Conservation (phyloP, 257 asterid genomes). For the Paulownia fortunei region DNA sequence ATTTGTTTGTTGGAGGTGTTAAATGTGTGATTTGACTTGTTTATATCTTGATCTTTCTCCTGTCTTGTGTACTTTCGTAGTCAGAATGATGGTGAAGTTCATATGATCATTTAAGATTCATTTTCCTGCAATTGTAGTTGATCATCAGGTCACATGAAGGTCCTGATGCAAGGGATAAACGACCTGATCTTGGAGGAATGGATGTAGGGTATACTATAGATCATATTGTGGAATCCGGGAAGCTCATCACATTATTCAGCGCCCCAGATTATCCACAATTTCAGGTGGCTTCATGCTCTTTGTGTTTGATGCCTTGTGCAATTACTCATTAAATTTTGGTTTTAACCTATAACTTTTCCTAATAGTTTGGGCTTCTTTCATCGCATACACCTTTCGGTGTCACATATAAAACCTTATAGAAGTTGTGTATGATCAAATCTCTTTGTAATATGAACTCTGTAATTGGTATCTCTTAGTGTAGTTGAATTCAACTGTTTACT, state of each 20-base stretch:
- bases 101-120: constrained; percentile 31
- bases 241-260: constrained; percentile 88
- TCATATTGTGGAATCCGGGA: constrained; percentile 86
- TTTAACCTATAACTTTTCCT: not conserved
- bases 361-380: not conserved
- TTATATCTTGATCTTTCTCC: constrained; percentile 3
- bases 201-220: constrained; percentile 86
- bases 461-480: not conserved
- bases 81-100: constrained; percentile 20
- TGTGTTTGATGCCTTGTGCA: constrained; percentile 17
- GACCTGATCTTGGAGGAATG: constrained; percentile 81
- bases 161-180: constrained; percentile 97
- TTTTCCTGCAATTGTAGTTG: constrained; percentile 59
- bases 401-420: constrained; percentile 5
- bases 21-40: constrained; percentile 10
- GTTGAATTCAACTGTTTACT: not conserved
- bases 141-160: constrained; percentile 99
- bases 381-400: not conserved
- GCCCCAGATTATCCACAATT: constrained; percentile 99
- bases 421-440: not conserved
- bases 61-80: not conserved
- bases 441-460: not conserved
- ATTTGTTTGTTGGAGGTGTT: not conserved
- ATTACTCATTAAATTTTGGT: not conserved
- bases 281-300: constrained; percentile 61